Evolutionary conservation across 805 yeast genomes (phyloP), one percentile per base, ranked within the genome.

Genomic region (Cyberlindnera americana): DNA sequence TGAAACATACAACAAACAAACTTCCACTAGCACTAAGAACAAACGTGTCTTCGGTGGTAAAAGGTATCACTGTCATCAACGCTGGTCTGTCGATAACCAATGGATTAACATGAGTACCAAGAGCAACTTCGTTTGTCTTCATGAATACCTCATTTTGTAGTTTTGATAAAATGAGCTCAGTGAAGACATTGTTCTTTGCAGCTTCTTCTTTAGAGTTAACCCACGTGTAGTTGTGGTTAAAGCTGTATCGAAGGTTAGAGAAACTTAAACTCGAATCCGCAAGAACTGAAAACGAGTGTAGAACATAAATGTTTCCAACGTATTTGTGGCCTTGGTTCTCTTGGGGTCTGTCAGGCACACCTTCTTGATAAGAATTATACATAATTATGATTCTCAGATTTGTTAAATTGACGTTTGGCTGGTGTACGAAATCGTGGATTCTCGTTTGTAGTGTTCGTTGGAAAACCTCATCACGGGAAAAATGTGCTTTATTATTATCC

Each of bases 191-290:
- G 32, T 47, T 35, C 30, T 51, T 54, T 6, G 38, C 7, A 27
- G 49, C 41, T 28, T 54, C 59, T 28, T 54, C 56, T 22, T 51
- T 44, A 12, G 50, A 40, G 40, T 54, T 55, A 16, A 54, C 43
- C 53, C 53, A 44, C 1, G 54, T 40, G 26, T 45, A 47, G 22
- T 46, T 46, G 33, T 52, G 54, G 38, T 54, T 52, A 35, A 46
- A 54, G 6, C 46, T 35, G 33, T 48, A 49, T 36, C 57, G 49
- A 11, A 44, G 29, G 26, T 41, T 48, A 13, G 47, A 37, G 38
- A 46, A 54, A 9, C 43, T 42, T 29, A 54, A 27, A 38, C 52
- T 46, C 15, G 51, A 46, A 19, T 52, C 57, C 5, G 45, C 47
- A 23, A 48, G 33, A 0, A 53, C 44, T 6, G 32, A 42, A 38